phyloP scores from a whole-genome alignment of 192 early-diverging fungal genomes.

The Martensiomyces pterosporus region DNA sequence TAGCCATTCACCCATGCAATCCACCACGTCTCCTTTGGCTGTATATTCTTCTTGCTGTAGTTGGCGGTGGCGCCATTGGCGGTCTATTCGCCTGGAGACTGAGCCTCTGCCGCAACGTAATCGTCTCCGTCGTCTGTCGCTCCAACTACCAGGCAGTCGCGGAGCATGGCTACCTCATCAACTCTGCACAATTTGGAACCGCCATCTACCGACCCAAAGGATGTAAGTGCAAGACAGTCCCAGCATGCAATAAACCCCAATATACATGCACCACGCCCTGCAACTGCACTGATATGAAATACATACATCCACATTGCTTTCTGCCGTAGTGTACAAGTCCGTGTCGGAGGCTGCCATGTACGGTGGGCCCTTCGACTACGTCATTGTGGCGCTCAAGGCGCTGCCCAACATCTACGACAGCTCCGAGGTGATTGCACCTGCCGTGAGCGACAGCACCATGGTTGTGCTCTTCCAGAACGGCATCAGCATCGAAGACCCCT shows the following conservation, averaged over 20 bases:
- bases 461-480: slow-evolving; percentile 42
- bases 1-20: too few relatives aligned
- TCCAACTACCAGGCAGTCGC: slow-evolving; percentile 39
- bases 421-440: slow-evolving; percentile 18
- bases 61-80: slow-evolving; percentile 46
- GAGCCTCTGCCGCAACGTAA: slow-evolving; percentile 18
- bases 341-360: slow-evolving; percentile 25
- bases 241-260: too few relatives aligned
- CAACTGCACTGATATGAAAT: too few relatives aligned
- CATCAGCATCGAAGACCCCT: slow-evolving; percentile 39
- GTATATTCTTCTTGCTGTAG: slow-evolving; percentile 11
- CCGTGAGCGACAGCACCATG: slow-evolving; percentile 20
- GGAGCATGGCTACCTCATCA: slow-evolving; percentile 18
- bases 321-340: slow-evolving; percentile 21
- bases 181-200: slow-evolving; percentile 32
- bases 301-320: too few relatives aligned
- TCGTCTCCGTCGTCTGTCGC: slow-evolving; percentile 38
- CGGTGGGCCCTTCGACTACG: slow-evolving; percentile 34
- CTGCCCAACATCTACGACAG: slow-evolving; percentile 47
- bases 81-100: slow-evolving; percentile 45
- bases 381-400: slow-evolving; percentile 45
- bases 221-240: too few relatives aligned
- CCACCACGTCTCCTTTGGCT: not conserved
- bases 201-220: slow-evolving; percentile 17
- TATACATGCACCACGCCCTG: too few relatives aligned